Percentiles rank a stretch among this genome's conserved stretches.
phyloP scores from a whole-genome alignment of 2,329 filamentous ascomycete species.

The Emergomyces orientalis region DNA sequence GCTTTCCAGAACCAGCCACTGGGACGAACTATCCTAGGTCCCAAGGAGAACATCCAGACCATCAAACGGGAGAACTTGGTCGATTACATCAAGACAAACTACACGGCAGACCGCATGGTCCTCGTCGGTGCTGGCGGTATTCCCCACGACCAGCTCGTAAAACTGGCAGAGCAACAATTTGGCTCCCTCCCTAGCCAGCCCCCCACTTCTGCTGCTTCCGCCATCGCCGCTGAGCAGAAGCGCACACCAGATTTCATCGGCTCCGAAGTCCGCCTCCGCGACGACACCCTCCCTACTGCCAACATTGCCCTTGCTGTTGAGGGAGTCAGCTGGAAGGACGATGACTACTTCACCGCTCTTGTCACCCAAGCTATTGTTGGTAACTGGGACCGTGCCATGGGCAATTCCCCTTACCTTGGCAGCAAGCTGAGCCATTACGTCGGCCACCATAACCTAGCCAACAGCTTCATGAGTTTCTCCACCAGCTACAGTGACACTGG shows the following conservation, averaged over 20 bases:
- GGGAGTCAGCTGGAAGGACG: conserved; percentile 98
- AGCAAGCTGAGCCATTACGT: conserved; percentile 96
- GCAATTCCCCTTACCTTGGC: conserved; percentile 91
- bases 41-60: conserved; percentile 94
- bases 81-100: conserved; percentile 99
- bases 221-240: conserved; percentile 65
- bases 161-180: conserved; percentile 96
- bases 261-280: conserved; percentile 88
- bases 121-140: conserved; percentile 91
- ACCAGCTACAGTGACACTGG: conserved; percentile 99
- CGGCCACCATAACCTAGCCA: conserved; percentile 89
- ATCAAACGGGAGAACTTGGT: conserved; percentile 84
- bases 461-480: conserved; percentile 99
- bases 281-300: conserved; percentile 90
- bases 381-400: conserved; percentile 99
- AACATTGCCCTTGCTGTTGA: conserved; percentile 98
- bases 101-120: conserved; percentile 99
- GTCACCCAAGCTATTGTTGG: conserved; percentile 98
- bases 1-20: conserved; percentile 95
- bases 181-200: conserved; percentile 64
- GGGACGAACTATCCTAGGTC: conserved; percentile 93
- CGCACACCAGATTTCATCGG: conserved; percentile 89
- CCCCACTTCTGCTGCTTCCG: conserved; percentile 63
- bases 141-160: conserved; percentile 86
- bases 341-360: conserved; percentile 97